Percentiles rank a stretch among this genome's conserved stretches.
phyloP scores from a whole-genome alignment of 73 alveolate genomes.

The Paramecium bursaria region DNA sequence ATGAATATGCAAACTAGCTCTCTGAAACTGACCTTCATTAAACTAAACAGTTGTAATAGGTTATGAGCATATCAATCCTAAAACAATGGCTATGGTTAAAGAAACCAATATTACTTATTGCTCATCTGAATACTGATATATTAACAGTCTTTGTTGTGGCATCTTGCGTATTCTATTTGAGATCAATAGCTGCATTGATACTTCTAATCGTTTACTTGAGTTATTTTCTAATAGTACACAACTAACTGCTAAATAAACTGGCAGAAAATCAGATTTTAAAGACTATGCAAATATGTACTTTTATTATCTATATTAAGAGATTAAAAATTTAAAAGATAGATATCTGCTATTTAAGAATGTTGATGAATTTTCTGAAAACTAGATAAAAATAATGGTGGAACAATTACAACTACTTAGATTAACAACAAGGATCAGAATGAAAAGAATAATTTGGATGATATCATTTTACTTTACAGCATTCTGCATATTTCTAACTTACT shows the following conservation, averaged over 20 bases:
- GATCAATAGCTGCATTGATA: slow-evolving; percentile 49
- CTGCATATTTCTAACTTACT: slow-evolving; percentile 18
- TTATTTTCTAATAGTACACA: slow-evolving; percentile 28
- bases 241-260: background rate
- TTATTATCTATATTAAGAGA: slow-evolving; percentile 3
- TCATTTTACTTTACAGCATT: slow-evolving; percentile 54
- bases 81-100: slow-evolving; percentile 10
- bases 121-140: slow-evolving; percentile 52
- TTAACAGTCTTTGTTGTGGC: slow-evolving; percentile 20
- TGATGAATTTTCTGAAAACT: background rate
- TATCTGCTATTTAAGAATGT: background rate
- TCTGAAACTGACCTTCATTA: background rate
- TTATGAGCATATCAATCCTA: background rate
- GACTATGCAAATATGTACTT: background rate
- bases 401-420: background rate
- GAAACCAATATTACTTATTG: background rate
- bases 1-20: background rate
- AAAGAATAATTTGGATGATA: slow-evolving; percentile 35
- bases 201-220: slow-evolving; percentile 13
- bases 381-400: background rate
- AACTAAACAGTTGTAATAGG: background rate
- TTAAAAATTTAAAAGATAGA: background rate
- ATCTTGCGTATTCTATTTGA: slow-evolving; percentile 37
- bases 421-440: slow-evolving; percentile 22
- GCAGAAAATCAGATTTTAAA: background rate